phyloP scores from a whole-genome alignment of 2,329 filamentous ascomycete species.

The Fusarium subglutinans region DNA sequence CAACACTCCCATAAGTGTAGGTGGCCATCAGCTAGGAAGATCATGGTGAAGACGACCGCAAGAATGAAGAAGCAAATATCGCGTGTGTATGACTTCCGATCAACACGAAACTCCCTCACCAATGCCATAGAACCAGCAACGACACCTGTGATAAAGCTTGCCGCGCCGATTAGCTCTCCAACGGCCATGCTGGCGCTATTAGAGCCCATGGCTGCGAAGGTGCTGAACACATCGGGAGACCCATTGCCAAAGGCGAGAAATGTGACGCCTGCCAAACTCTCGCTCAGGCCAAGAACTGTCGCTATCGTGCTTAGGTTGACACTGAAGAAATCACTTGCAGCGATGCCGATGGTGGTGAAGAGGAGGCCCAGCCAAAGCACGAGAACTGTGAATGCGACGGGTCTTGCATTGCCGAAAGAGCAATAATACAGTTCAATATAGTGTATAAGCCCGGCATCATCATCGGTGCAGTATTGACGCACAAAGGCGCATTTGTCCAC shows the following conservation, averaged over 20 bases:
- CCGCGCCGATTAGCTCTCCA: conserved; percentile 93
- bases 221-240: conserved; percentile 97
- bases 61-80: conserved; percentile 93
- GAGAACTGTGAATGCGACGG: conserved; percentile 81
- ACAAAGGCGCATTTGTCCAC: conserved; percentile 89
- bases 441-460: conserved; percentile 88
- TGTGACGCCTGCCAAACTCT: conserved; percentile 95
- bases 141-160: conserved; percentile 94
- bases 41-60: conserved; percentile 85
- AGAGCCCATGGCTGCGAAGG: conserved; percentile 96
- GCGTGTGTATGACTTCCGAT: conserved; percentile 86
- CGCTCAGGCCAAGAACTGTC: conserved; percentile 87
- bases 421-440: conserved; percentile 96
- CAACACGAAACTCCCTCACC: conserved; percentile 93
- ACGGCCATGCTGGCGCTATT: conserved; percentile 97
- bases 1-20: conserved; percentile 90
- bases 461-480: conserved; percentile 81
- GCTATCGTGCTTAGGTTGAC: conserved; percentile 95
- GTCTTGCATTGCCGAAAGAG: conserved; percentile 71
- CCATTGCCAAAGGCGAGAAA: conserved; percentile 98
- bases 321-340: conserved; percentile 98
- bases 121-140: conserved; percentile 97
- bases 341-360: conserved; percentile 97
- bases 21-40: conserved; percentile 85
- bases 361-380: conserved; percentile 86